Base-by-base conservation (phyloP, 768 basidiomycete genomes). In the Dendrothele bispora region DNA sequence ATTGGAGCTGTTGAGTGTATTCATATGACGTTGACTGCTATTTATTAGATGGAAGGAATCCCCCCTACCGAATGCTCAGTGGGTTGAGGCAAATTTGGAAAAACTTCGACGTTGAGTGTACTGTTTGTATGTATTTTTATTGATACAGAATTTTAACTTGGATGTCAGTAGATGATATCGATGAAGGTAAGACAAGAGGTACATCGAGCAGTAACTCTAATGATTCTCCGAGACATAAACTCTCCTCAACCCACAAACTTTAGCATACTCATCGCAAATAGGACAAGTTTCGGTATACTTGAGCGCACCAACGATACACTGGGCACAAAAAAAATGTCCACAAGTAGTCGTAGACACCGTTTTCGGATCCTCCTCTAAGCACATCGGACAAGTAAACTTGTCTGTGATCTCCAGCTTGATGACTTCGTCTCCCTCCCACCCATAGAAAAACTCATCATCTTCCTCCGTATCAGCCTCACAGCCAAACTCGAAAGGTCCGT, bases 321-420 rank as follows among this genome's bases (percentile, higher is more conserved):
- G 46, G 7, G 46, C 46, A 39, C 46, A 47, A 12, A 47, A 47
- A 18, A 47, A 17, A 12, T 47, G 46, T 14, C 46, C 46, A 15
- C 46, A 47, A 7, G 7, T 36, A 30, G 38, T 47, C 2, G 46
- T 47, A 22, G 26, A 47, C 14, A 47, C 32, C 27, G 38, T 21
- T 10, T 32, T 10, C 10, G 10, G 30, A 3, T 47, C 26, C 5
- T 22, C 22, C 28, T 47, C 24, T 6, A 39, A 17, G 46, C 46
- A 47, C 46, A 47, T 47, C 1, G 46, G 46, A 29, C 46, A 47
- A 22, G 10, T 15, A 27, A 47, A 47, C 8, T 39, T 25, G 17
- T 30, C 25, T 24, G 38, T 25, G n/a, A 47, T n/a, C 4, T 39
- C 28, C n/a, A n/a, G n/a, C n/a, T n/a, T n/a, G n/a, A n/a, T n/a